Percentiles rank a stretch among this genome's conserved stretches.
Conservation (phyloP, 2,329 filamentous ascomycete species). For the Alternaria alternata region DNA sequence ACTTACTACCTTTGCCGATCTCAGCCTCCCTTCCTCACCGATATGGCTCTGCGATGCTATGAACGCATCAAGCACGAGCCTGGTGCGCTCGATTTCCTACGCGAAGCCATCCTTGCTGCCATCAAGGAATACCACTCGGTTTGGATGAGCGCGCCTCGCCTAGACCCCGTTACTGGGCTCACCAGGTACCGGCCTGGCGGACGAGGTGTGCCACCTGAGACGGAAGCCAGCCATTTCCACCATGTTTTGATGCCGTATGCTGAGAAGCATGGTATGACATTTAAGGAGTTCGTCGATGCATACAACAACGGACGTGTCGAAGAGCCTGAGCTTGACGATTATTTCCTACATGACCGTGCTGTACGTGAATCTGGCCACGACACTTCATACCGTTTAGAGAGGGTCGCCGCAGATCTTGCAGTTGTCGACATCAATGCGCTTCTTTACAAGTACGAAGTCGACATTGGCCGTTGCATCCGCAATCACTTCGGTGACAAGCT, state of each 20-base stretch:
- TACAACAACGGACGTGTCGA: conserved; percentile 79
- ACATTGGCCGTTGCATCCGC: conserved; percentile 88
- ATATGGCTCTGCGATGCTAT: conserved; percentile 94
- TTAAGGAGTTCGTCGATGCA: conserved; percentile 83
- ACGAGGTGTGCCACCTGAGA: conserved; percentile 87
- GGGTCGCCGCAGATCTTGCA: conserved; percentile 79
- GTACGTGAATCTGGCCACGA: conserved; percentile 97
- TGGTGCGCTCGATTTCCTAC: conserved; percentile 81
- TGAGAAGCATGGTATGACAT: conserved; percentile 81
- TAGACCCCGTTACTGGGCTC: conserved; percentile 79
- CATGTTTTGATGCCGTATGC: conserved; percentile 84
- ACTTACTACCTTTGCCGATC: conserved; percentile 95
- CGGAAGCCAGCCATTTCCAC: conserved; percentile 84
- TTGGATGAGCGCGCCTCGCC: conserved; percentile 77
- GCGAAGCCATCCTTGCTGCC: conserved; percentile 80
- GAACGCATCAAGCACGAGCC: conserved; percentile 90
- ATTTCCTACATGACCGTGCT: conserved; percentile 94
- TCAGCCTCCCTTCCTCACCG: conserved; percentile 95
- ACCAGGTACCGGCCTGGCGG: conserved; percentile 87
- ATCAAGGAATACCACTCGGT: conserved; percentile 97
- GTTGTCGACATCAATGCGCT: conserved; percentile 95
- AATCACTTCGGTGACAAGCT: conserved; percentile 84
- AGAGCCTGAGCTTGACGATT: conserved; percentile 91
- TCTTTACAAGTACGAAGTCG: conserved; percentile 95
- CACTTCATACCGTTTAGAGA: conserved; percentile 92